phyloP scores from a whole-genome alignment of 2,329 filamentous ascomycete genomes.

The Aspergillus latus region DNA sequence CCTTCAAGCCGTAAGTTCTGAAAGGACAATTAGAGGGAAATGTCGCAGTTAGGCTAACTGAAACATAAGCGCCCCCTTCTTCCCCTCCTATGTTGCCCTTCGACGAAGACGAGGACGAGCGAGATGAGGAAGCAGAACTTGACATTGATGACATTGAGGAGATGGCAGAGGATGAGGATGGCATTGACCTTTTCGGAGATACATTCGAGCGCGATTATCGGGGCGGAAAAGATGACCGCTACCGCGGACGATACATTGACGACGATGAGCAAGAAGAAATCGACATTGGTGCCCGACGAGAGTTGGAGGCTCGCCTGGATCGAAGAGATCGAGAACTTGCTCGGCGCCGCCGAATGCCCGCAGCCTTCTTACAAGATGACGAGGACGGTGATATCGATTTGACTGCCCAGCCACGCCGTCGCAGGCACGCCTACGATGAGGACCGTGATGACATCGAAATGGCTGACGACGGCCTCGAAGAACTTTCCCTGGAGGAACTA shows the following conservation, averaged over 20 bases:
- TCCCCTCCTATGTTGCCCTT: slow-evolving; percentile 60
- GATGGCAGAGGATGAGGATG: slow-evolving; percentile 67
- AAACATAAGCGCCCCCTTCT: slow-evolving; percentile 49
- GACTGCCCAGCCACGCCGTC: slow-evolving; percentile 78
- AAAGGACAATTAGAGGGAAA: neutral
- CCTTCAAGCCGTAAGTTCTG: slow-evolving; percentile 61
- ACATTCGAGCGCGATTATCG: slow-evolving; percentile 65
- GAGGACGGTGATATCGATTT: slow-evolving; percentile 83
- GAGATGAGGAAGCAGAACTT: slow-evolving; percentile 57
- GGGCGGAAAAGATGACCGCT: slow-evolving; percentile 48
- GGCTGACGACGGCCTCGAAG: slow-evolving; percentile 91
- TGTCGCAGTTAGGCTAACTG: slow-evolving; percentile 17
- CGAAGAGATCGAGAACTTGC: slow-evolving; percentile 61
- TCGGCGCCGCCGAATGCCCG: slow-evolving; percentile 60
- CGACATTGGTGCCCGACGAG: slow-evolving; percentile 57
- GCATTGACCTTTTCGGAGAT: slow-evolving; percentile 68
- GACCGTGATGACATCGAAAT: slow-evolving; percentile 86
- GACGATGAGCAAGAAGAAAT: slow-evolving; percentile 65
- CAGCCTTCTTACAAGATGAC: slow-evolving; percentile 67
- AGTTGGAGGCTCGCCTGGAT: slow-evolving; percentile 62
- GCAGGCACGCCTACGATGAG: slow-evolving; percentile 90
- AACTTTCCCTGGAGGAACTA: slow-evolving; percentile 86
- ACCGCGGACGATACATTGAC: slow-evolving; percentile 62
- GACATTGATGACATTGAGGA: slow-evolving; percentile 69
- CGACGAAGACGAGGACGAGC: slow-evolving; percentile 47